Conservation (phyloP, 352 stramenopile genomes). For the Globisporangium viniferum region DNA sequence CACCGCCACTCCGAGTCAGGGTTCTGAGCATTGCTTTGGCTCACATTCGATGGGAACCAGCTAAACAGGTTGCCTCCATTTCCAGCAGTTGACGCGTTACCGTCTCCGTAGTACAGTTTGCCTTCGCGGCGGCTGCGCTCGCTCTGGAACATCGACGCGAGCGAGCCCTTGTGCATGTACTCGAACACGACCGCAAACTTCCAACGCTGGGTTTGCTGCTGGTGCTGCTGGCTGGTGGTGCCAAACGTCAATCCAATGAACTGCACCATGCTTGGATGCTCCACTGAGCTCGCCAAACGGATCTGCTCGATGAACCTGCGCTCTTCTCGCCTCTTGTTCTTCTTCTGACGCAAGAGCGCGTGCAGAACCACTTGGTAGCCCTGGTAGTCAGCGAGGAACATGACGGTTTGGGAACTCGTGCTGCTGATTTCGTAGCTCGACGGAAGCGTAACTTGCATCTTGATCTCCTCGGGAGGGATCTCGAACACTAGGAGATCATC, state of each 20-base stretch:
- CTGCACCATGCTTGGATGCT: constrained; percentile 71
- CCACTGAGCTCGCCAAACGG: constrained; percentile 49
- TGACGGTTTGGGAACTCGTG: constrained; percentile 16
- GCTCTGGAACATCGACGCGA: constrained; percentile 52
- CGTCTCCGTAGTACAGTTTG: constrained; percentile 40
- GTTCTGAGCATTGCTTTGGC: constrained; percentile 26
- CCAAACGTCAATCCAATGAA: constrained; percentile 77
- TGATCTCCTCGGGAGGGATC: constrained; percentile 67
- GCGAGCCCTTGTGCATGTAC: constrained; percentile 67
- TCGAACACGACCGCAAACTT: constrained; percentile 71
- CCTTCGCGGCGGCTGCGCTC: constrained; percentile 59
- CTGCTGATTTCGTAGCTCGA: constrained; percentile 2
- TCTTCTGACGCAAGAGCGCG: constrained; percentile 50
- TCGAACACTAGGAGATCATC: constrained; percentile 76
- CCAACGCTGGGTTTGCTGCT: constrained; percentile 33
- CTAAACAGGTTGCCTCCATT: constrained; percentile 48
- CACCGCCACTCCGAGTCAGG: constrained; percentile 54
- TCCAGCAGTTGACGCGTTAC: constrained; percentile 6
- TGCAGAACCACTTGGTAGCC: constrained; percentile 68
- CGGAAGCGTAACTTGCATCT: constrained; percentile 35
- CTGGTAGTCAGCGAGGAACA: constrained; percentile 69
- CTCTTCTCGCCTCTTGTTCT: constrained; percentile 33
- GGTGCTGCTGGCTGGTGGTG: constrained; percentile 23
- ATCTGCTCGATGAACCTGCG: constrained; percentile 67
- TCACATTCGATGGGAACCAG: constrained; percentile 43